phyloP scores from a whole-genome alignment of 148 eudicot species.

The Fagopyrum homotropicum region DNA sequence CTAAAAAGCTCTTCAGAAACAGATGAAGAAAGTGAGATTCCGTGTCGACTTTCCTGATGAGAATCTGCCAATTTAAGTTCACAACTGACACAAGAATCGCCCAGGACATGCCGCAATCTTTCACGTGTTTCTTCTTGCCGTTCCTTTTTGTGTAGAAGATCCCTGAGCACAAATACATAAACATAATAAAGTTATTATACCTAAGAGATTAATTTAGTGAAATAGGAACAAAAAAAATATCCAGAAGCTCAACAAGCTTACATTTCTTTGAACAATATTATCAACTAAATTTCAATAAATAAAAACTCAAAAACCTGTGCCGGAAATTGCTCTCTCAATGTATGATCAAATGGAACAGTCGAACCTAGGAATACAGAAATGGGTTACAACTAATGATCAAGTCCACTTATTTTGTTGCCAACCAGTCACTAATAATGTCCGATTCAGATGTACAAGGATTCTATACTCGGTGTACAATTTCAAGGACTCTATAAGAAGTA shows the following conservation, averaged over 20 bases:
- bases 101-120: slow-evolving; percentile 50
- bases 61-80: slow-evolving; percentile 60
- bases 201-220: neutral
- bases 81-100: slow-evolving; percentile 63
- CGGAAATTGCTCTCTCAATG: neutral
- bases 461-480: no score
- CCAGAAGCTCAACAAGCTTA: neutral
- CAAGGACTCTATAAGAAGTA: neutral
- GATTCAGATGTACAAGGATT: no score
- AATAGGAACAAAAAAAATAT: neutral
- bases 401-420: neutral
- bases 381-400: neutral
- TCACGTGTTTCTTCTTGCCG: slow-evolving; percentile 50
- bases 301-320: neutral
- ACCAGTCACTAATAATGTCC: neutral
- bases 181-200: neutral
- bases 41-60: slow-evolving; percentile 39
- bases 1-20: slow-evolving; percentile 70
- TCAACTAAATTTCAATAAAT: neutral
- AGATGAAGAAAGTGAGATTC: slow-evolving; percentile 46
- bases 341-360: neutral
- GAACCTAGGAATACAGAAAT: neutral
- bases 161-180: slow-evolving; percentile 30
- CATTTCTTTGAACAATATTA: neutral
- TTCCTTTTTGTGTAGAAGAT: slow-evolving; percentile 58